phyloP scores from a whole-genome alignment of 176 grass and related monocot genomes.

The Hyparrhenia diplandra region DNA sequence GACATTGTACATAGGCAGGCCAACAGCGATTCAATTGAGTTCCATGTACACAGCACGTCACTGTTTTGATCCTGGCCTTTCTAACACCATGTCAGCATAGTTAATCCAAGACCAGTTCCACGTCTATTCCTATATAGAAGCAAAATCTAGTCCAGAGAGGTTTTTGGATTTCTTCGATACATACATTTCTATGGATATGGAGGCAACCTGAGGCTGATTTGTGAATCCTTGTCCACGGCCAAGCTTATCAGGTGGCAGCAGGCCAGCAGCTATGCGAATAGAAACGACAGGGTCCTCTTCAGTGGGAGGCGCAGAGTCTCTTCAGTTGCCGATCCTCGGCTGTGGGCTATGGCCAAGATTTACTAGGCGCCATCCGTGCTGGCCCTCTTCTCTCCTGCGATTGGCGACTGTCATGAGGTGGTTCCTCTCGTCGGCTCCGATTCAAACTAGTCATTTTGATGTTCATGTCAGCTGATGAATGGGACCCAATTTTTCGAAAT shows the following conservation, averaged over 20 bases:
- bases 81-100: background rate
- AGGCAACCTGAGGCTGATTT: background rate
- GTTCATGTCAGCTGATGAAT: too few relatives aligned
- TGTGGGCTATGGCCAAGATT: too few relatives aligned
- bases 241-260: background rate
- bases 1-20: background rate
- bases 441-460: too few relatives aligned
- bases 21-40: background rate
- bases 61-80: background rate
- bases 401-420: too few relatives aligned
- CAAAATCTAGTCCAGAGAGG: background rate
- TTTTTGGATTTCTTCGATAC: background rate
- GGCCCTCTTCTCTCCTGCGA: too few relatives aligned
- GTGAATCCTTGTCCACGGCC: background rate
- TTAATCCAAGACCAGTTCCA: background rate
- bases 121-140: background rate
- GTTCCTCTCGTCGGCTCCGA: too few relatives aligned
- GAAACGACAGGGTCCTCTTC: background rate
- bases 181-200: background rate
- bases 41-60: background rate
- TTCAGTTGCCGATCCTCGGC: too few relatives aligned
- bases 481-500: too few relatives aligned
- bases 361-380: too few relatives aligned
- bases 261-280: too few relatives aligned
- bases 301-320: too few relatives aligned